Base-by-base conservation (phyloP, 2,329 filamentous ascomycete species). In the Penicillium glabrum region DNA sequence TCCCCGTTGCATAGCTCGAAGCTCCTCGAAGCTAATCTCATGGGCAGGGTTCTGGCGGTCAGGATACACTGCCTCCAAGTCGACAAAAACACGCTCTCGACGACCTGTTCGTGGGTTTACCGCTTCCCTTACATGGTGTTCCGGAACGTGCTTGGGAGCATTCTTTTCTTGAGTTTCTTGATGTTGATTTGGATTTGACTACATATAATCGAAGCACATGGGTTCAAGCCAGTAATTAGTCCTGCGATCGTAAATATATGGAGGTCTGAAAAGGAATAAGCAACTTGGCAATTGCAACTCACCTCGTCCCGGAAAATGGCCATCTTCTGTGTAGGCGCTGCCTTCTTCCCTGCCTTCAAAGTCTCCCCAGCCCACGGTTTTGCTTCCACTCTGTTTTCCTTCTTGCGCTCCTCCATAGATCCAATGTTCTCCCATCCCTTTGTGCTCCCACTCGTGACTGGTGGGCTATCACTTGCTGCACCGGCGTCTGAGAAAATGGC, bases 231-330 rank as follows among this genome's bases (percentile, higher is more conserved):
- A 85, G 74, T 72, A 82, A 93, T 97, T 96, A 97, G 93, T 96
- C 92, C 93, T 97, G 85, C 85, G 82, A 84, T 87, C 82, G 92
- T 95, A 91, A 95, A 95, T 85, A 91, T 82, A 75, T 82, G 83
- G 80, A 77, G 72, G 66, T 75, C 73, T 74, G 69, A 73, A 69
- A 72, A 66, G 69, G 65, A 62, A 65, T 49, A 61, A 62, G 66
- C 63, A 66, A 71, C 72, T 65, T 67, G 37, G 50, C 63, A 67
- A 61, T 68, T 69, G 44, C 14, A 72, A 83, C 91, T 88, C 89
- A 99, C 95, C 89, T 89, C 82, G 82, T 99, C 95, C 82, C 90
- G 93, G 81, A 97, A 99, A 46, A 99, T 85, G 70, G 88, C 81
- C 87, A 99, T 89, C 81, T 97, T 98, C 53, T 88, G 82, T 53